These are phyloP conservation scores for Volvariella volvacea DNA, from an alignment of 1,284 basidiomycete genomes.

Conservation along the genomic window DNA sequence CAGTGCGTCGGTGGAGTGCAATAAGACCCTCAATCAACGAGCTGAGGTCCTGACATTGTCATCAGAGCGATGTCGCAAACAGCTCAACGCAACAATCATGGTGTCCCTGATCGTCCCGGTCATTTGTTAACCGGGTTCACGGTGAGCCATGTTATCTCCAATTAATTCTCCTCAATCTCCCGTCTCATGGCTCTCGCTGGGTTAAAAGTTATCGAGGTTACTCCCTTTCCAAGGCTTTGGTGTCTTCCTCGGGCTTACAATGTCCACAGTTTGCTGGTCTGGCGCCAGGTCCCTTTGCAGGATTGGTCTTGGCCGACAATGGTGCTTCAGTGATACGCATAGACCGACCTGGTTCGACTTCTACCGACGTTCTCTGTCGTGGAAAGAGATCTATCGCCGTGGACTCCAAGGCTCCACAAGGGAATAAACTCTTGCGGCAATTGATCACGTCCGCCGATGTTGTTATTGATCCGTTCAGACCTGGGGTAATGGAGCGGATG, in stretches of 20 bases:
- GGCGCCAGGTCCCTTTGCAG: slow-evolving; percentile 77
- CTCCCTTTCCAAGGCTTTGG: background rate
- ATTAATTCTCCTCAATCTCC: too few relatives aligned
- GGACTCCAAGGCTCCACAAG: slow-evolving; percentile 55
- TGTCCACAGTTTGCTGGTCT: slow-evolving; percentile 69
- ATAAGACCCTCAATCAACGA: too few relatives aligned
- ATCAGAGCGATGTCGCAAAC: too few relatives aligned
- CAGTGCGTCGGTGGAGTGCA: too few relatives aligned
- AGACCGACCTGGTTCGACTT: slow-evolving; percentile 44
- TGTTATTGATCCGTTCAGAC: slow-evolving; percentile 79
- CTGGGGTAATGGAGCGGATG: slow-evolving; percentile 75
- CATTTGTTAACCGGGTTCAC: too few relatives aligned
- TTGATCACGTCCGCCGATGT: slow-evolving; percentile 69
- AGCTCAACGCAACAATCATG: too few relatives aligned
- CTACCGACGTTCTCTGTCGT: slow-evolving; percentile 54
- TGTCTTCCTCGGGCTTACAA: background rate
- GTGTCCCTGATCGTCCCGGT: too few relatives aligned
- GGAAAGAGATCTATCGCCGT: slow-evolving; percentile 71
- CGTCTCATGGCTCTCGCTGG: slow-evolving; percentile 43
- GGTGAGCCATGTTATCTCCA: too few relatives aligned
- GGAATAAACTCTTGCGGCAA: slow-evolving; percentile 49
- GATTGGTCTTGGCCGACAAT: slow-evolving; percentile 76
- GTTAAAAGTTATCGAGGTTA: slow-evolving; percentile 53
- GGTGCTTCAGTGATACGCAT: slow-evolving; percentile 76
- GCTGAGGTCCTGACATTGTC: too few relatives aligned